Conservation (phyloP, 352 stramenopile genomes). For the Achlya hypogyna region DNA sequence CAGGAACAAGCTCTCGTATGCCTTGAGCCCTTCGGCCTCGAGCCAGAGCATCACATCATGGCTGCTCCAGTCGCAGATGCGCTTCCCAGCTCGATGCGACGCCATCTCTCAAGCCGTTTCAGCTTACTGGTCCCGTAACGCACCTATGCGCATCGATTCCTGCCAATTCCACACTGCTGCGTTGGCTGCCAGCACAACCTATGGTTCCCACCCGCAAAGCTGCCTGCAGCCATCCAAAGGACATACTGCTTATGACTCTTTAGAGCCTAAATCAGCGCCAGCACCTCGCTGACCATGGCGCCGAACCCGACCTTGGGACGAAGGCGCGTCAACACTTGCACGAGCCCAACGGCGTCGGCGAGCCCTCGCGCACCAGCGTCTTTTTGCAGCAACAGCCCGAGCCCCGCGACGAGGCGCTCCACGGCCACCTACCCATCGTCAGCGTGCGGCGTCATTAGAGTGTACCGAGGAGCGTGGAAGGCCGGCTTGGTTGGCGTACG, state of each 20-base stretch:
- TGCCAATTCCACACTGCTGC: background rate
- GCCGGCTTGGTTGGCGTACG: slow-evolving; percentile 17
- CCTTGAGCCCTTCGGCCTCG: background rate
- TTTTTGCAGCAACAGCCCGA: slow-evolving; percentile 52
- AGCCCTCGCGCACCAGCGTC: slow-evolving; percentile 50
- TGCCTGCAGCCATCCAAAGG: background rate
- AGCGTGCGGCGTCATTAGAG: background rate
- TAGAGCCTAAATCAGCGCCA: slow-evolving; percentile 1
- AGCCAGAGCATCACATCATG: slow-evolving; percentile 11
- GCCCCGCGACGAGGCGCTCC: slow-evolving; percentile 49
- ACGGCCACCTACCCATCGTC: slow-evolving; percentile 28
- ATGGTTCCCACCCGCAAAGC: no score
- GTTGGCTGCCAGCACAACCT: no score
- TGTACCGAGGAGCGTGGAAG: slow-evolving; percentile 21
- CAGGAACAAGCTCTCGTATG: slow-evolving; percentile 1
- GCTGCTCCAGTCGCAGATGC: slow-evolving; percentile 1
- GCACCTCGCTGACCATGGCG: background rate
- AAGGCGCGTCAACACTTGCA: slow-evolving; percentile 49
- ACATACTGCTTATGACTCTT: background rate
- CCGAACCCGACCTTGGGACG: background rate
- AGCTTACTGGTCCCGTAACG: no score
- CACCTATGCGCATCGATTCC: background rate
- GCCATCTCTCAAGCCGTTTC: no score
- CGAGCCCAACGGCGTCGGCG: slow-evolving; percentile 50
- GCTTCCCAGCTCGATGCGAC: no score